Conservation (phyloP, 2,329 filamentous ascomycete genomes). For the Orbilia ellipsospora region DNA sequence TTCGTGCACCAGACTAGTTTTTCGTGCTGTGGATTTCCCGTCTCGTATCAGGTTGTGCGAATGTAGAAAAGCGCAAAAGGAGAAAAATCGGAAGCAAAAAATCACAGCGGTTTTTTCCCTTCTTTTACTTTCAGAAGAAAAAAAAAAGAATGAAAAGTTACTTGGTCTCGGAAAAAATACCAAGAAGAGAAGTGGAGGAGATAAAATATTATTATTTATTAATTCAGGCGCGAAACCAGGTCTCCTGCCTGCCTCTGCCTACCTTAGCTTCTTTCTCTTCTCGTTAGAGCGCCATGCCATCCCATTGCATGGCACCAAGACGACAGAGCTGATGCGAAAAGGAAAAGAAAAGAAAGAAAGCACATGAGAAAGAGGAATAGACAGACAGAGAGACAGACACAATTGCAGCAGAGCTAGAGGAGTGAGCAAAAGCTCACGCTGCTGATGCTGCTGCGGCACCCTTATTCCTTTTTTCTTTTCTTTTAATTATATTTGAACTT, state of each 20-base stretch:
- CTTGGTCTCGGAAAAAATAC: neutral
- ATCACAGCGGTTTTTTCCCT: too few species aligned
- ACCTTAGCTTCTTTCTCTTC: conserved; percentile 45
- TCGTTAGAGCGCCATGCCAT: conserved; percentile 22
- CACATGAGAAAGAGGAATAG: conserved; percentile 11
- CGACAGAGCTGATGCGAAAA: conserved; percentile 32
- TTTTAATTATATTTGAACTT: conserved; percentile 54
- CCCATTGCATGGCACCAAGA: conserved; percentile 2
- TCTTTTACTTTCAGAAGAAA: neutral
- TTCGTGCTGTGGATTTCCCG: conserved; percentile 44
- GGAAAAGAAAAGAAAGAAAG: conserved; percentile 24
- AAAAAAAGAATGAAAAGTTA: neutral
- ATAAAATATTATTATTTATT: conserved; percentile 19
- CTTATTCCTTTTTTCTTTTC: conserved; percentile 5
- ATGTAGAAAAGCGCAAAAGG: conserved; percentile 37
- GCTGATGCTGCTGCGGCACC: conserved; percentile 14
- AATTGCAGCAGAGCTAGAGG: neutral
- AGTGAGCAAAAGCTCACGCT: neutral
- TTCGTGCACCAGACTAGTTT: neutral
- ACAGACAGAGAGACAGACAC: too few species aligned
- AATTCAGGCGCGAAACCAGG: conserved; percentile 51
- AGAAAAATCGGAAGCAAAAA: neutral
- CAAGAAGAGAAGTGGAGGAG: neutral
- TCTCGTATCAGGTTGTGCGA: conserved; percentile 52
- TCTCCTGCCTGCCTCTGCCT: conserved; percentile 55